Evolutionary conservation across 106 monocot species (phyloP).

Genomic region (Cymbidium sinense): DNA sequence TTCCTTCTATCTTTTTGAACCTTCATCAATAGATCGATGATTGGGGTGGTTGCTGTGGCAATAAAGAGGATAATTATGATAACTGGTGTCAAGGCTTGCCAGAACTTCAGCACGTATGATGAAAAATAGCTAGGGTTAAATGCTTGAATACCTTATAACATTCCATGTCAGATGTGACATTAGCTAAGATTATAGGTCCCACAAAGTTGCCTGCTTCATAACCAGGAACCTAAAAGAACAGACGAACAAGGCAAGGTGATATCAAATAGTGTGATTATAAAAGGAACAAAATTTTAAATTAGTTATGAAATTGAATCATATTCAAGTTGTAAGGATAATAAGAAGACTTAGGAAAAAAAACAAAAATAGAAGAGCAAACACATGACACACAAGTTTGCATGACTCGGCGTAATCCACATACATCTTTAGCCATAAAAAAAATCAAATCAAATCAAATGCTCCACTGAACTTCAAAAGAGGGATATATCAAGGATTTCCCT

Average conservation of each 20-base stretch:
- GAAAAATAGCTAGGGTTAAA: background rate
- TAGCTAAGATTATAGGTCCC: conserved; percentile 85
- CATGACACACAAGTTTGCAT: background rate
- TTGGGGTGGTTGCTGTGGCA: background rate
- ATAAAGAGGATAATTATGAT: background rate
- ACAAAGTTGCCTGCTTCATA: conserved; percentile 91
- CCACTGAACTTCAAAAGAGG: background rate
- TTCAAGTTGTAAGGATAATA: background rate
- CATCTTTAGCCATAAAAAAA: background rate
- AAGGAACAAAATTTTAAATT: background rate
- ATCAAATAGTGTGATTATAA: background rate
- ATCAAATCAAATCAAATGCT: background rate
- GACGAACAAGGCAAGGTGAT: background rate
- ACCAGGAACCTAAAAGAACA: conserved; percentile 57
- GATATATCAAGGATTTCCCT: background rate
- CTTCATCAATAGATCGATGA: background rate
- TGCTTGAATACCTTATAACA: conserved; percentile 67
- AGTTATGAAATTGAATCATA: background rate
- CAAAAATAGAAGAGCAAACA: background rate
- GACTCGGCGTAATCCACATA: background rate
- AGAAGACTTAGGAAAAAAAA: background rate
- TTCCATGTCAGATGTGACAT: conserved; percentile 75
- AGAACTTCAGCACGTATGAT: background rate
- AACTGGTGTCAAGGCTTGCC: background rate
- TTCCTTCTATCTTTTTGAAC: background rate